These are phyloP conservation scores for Ogataea corticis DNA, from an alignment of 805 yeast genomes.

Conservation along the genomic window DNA sequence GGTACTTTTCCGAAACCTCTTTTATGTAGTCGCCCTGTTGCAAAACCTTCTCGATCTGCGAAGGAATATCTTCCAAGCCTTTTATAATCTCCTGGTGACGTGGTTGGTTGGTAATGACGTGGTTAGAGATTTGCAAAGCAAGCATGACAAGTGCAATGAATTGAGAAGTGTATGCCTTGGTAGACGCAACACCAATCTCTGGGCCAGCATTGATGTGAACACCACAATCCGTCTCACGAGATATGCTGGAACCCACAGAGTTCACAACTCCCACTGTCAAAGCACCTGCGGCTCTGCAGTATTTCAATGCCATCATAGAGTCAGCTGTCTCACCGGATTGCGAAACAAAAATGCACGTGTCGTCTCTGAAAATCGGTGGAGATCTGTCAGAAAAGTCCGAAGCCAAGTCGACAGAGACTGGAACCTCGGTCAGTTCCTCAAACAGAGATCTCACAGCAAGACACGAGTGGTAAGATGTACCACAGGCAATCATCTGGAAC, in stretches of 20 bases:
- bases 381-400: slow-evolving; percentile 92
- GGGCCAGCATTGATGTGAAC: slow-evolving; percentile 99
- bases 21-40: slow-evolving; percentile 72
- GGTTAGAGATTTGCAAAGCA: slow-evolving; percentile 93
- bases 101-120: slow-evolving; percentile 69
- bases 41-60: slow-evolving; percentile 78
- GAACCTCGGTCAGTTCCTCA: slow-evolving; percentile 94
- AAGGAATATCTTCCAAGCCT: slow-evolving; percentile 82
- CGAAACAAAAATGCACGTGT: slow-evolving; percentile 94
- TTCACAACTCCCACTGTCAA: slow-evolving; percentile 96
- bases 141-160: slow-evolving; percentile 96
- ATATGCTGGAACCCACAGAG: slow-evolving; percentile 94
- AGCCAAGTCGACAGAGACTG: slow-evolving; percentile 89
- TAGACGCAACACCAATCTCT: slow-evolving; percentile 98
- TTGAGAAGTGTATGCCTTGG: slow-evolving; percentile 98
- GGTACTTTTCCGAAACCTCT: slow-evolving; percentile 65
- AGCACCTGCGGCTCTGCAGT: slow-evolving; percentile 96
- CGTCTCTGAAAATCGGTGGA: slow-evolving; percentile 98
- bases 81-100: slow-evolving; percentile 86
- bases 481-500: slow-evolving; percentile 98
- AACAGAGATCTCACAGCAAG: slow-evolving; percentile 94
- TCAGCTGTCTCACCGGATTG: slow-evolving; percentile 99
- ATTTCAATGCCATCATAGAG: slow-evolving; percentile 90
- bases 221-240: slow-evolving; percentile 98
- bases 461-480: slow-evolving; percentile 98